Evolutionary conservation across 73 alveolate species (phyloP), one percentile per base, ranked within the genome.

Genomic region (Halteria grandinella): DNA sequence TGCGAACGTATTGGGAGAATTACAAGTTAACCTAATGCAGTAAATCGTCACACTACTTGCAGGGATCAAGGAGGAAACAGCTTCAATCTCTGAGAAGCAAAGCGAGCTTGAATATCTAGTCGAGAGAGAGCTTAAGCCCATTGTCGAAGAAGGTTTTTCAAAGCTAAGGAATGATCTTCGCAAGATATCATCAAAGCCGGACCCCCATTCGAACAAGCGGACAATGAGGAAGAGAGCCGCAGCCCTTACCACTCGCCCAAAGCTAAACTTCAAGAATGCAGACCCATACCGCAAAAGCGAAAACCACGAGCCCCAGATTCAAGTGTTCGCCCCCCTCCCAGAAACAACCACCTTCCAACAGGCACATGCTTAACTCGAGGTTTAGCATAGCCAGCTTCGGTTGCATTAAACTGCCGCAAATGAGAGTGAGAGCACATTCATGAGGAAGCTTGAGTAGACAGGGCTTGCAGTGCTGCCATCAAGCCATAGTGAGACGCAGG

Each of bases 371-470:
- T 15, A 62, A 36, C 49, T 39, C 36, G 55, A 62, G 18, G 40
- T 15, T 32, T 36, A 28, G 31, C 40, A 17, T 8, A 45, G 47
- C 7, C 4, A 4, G 12, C n/a, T 45, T 5, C 50, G 7, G 27
- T 20, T 40, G 5, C 10, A 37, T 18, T 8, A 40, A 2, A 25
- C 29, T 39, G 8, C 27, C 23, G 69, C 32, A 25, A 7, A 14
- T 45, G 50, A 23, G 7, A 66, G 37, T 34, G 66, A 45, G n/a
- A 66, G 80, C 36, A 66, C 80, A 3, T 66, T 66, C 21, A 45
- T 66, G 80, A 41, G 80, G 45, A 66, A 66, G 31, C 31, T 66
- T 0, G 80, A 66, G 15, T 36, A 66, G 31, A 66, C 80, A 1
- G n/a, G n/a, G n/a, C n/a, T n/a, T n/a, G n/a, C n/a, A n/a, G n/a